Base-by-base conservation (phyloP, 2,329 filamentous ascomycete genomes). In the Diaporthe sp. region DNA sequence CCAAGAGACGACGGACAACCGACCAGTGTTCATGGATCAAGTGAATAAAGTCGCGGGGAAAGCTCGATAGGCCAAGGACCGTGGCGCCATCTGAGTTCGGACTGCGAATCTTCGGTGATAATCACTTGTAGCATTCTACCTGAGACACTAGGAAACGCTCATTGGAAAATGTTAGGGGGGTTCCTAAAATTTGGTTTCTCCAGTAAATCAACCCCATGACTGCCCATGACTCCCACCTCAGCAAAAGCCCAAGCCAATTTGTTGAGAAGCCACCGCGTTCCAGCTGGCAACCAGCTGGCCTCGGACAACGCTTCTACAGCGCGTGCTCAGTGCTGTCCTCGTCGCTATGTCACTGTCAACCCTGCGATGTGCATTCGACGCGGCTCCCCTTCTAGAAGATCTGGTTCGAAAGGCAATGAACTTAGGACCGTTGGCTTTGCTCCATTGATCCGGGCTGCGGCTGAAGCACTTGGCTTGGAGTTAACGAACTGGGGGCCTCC, bases 201-300 rank as follows among this genome's bases (percentile, higher is more conserved):
- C 25, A 10, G 17, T 35, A 47, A 42, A 50, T 22, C 64, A 50
- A 30, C 50, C n/a, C 55, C 45, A 10, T n/a, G n/a, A n/a, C n/a
- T n/a, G n/a, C n/a, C n/a, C n/a, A 25, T 19, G 15, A 4, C 42
- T 9, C 50, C 55, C 3, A 38, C 40, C 61, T 45, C 68, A 72
- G 54, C 73, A 74, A 67, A 74, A 58, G 60, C 58, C 73, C 73
- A 58, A 40, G 30, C 73, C 68, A 45, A 42, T 67, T 74, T 74
- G 73, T 74, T 74, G 73, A 74, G 73, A 38, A 54, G 40, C 38
- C 45, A 50, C 33, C 12, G 35, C 10, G 33, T 40, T 7, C 25
- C 69, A 71, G 69, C 69, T 42, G 67, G 52, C 55, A 4, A 28
- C 67, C 67, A 58, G 38, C 67, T 47, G 67, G 3, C 12, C 35